phyloP scores from a whole-genome alignment of 805 yeast genomes.

The Suhomyces sp. region DNA sequence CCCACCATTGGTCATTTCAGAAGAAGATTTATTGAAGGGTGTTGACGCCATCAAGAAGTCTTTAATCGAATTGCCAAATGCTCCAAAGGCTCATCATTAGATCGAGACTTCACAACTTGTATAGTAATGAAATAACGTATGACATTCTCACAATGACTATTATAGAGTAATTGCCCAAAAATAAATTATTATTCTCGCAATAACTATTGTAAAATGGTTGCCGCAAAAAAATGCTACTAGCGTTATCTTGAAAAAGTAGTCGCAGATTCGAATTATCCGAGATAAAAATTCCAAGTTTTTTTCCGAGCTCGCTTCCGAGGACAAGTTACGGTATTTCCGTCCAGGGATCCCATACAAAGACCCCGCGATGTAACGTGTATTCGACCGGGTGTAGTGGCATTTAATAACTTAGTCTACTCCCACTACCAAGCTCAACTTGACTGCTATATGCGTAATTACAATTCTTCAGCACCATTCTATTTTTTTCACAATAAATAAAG shows the following conservation, averaged over 20 bases:
- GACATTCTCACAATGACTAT: neutral
- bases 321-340: neutral
- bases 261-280: neutral
- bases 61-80: conserved; percentile 53
- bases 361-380: neutral
- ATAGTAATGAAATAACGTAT: neutral
- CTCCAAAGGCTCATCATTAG: conserved; percentile 45
- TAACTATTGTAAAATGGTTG: neutral
- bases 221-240: neutral
- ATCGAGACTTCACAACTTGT: neutral
- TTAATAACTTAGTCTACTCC: neutral
- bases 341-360: neutral
- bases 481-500: too few species aligned
- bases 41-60: conserved; percentile 66
- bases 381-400: neutral
- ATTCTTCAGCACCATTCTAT: too few species aligned
- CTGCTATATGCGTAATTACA: too few species aligned
- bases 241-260: neutral
- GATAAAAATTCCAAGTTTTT: neutral
- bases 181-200: too few species aligned
- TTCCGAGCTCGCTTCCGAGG: neutral
- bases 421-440: too few species aligned
- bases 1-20: conserved; percentile 89
- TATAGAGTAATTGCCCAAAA: neutral
- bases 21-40: conserved; percentile 82